Evolutionary conservation across 257 asterid genomes (phyloP), one percentile per base, ranked within the genome.

Genomic region (Solanum etuberosum): DNA sequence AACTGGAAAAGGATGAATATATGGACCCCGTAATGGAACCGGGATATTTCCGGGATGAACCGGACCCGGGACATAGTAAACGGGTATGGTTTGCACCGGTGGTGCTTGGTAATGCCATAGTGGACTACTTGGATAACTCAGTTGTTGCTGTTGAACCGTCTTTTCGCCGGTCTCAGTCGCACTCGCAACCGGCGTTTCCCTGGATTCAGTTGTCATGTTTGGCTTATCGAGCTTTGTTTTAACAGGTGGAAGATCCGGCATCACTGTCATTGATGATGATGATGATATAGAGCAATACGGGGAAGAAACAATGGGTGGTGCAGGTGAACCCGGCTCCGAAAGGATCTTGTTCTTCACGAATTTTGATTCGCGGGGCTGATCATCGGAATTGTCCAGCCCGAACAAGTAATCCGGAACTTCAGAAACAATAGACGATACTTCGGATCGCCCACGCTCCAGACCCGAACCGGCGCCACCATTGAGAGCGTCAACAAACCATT

Each of bases 241-340:
- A 51, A 96, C 96, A 1, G 94, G 98, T 35, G 98, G 98, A 54
- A 96, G 98, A 92, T 96, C 93, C 63, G 97, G 98, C 80, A 95
- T 91, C 5, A 89, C 91, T 11, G 91, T 91, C 76, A 90, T 37
- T 82, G 23, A 80, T 1, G 98, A 88, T 1, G 99, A 93, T 5
- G 97, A 93, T 5, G 97, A 95, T 5, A 95, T 88, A 85, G 99
- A 96, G 88, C 93, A 90, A 91, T 91, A 95, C 2, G 97, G 98
- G 1, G 98, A 94, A 5, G 96, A 91, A 43, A 59, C 85, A 80
- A 46, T 46, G 16, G 90, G 89, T 18, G 98, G 97, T 43, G 91
- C 93, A 13, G 98, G 99, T n/a, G 99, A 95, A 23, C 97, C 95
- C 51, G 99, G 98, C 84, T 95, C 98, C 31, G 95, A 95, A 73